phyloP scores from a whole-genome alignment of 257 asterid genomes.

The Jasminum sambac region DNA sequence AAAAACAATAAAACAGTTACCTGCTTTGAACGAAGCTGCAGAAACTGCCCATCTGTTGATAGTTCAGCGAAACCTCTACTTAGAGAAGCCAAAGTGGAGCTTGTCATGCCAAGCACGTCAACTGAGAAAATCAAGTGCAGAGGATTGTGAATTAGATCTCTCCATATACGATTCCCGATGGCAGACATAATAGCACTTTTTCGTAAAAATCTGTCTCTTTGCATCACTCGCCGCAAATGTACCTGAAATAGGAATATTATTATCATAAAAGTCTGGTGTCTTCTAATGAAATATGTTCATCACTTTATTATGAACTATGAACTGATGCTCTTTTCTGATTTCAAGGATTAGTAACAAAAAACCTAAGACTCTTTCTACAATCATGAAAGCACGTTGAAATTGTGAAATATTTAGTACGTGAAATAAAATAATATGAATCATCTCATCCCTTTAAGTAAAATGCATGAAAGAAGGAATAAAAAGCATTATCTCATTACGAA shows the following conservation, averaged over 20 bases:
- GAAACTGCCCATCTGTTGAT: constrained; percentile 97
- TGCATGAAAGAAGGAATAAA: neutral
- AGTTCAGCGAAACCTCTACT: constrained; percentile 99
- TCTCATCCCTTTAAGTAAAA: neutral
- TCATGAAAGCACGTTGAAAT: neutral
- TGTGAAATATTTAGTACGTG: constrained; percentile 3
- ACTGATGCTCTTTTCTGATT: constrained; percentile 5
- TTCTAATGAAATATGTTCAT: constrained; percentile 13
- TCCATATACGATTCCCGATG: constrained; percentile 82
- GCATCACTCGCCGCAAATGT: constrained; percentile 87
- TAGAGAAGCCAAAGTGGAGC: constrained; percentile 96
- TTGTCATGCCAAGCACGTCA: constrained; percentile 94
- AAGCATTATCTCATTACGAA: neutral
- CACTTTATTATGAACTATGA: neutral
- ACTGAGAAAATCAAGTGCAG: constrained; percentile 87
- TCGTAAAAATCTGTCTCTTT: constrained; percentile 80
- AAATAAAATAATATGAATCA: constrained; percentile 3
- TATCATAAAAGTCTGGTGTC: constrained; percentile 14
- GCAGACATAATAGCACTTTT: constrained; percentile 81
- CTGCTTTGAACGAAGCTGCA: constrained; percentile 97
- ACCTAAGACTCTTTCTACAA: constrained; percentile 15
- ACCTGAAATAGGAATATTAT: constrained; percentile 47
- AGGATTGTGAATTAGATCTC: constrained; percentile 97
- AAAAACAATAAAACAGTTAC: constrained; percentile 33
- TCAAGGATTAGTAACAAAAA: constrained; percentile 9